Evolutionary conservation across 202 grass and related monocot species (phyloP).

Genomic region (Panicum virgatum): DNA sequence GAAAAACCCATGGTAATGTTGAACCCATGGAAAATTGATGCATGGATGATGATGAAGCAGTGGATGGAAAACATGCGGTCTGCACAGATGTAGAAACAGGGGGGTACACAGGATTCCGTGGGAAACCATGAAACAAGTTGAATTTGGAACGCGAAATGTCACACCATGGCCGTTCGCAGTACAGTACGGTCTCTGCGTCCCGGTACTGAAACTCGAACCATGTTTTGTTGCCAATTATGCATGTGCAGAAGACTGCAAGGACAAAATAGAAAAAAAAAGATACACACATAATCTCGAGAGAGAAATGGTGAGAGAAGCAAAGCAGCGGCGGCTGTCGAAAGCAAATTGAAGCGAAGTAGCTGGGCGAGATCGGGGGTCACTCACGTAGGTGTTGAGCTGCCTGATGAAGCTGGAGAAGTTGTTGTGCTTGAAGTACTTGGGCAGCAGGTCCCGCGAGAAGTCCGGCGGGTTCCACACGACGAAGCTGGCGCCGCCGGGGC

Average conservation of each 20-base stretch:
- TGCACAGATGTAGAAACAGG: neutral
- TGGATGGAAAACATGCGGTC: neutral
- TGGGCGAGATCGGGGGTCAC: too few relatives aligned
- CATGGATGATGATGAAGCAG: neutral
- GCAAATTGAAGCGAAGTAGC: neutral
- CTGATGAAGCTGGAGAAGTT: conserved; percentile 99
- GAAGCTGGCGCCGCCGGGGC: conserved; percentile 65
- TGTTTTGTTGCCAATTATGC: neutral
- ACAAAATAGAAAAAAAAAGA: neutral
- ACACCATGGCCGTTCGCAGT: neutral
- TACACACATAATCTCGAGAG: neutral
- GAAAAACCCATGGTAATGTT: neutral
- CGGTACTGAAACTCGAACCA: neutral
- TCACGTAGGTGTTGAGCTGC: conserved; percentile 93
- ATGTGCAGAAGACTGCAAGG: neutral
- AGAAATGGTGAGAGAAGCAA: neutral
- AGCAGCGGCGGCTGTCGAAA: neutral
- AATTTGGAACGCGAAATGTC: neutral
- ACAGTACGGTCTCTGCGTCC: neutral
- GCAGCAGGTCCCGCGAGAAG: conserved; percentile 81
- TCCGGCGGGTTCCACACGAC: conserved; percentile 81
- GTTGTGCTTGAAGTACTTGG: conserved; percentile 98
- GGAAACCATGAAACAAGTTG: neutral
- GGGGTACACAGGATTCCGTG: neutral
- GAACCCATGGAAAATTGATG: neutral